These are phyloP conservation scores for Dittrichia graveolens DNA, from an alignment of 129 eudicot species.

Conservation along the genomic window DNA sequence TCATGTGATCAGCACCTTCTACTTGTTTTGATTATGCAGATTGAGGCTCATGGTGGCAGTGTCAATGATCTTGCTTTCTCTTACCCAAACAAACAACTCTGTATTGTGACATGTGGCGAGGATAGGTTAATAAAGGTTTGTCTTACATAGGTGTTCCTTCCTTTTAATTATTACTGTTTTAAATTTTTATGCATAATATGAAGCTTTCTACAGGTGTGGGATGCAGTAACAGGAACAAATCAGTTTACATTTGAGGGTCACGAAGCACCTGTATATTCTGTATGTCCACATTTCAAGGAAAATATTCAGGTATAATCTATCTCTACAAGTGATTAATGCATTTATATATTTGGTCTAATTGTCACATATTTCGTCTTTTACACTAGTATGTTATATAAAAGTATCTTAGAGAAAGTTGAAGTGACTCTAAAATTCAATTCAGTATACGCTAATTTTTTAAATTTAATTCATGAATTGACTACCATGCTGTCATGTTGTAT, in stretches of 20 bases:
- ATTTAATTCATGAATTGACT: neutral
- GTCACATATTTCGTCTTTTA: too few species aligned
- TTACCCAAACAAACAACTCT: conserved; percentile 77
- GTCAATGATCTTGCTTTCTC: conserved; percentile 91
- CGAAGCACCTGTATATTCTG: conserved; percentile 88
- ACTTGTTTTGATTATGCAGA: conserved; percentile 42
- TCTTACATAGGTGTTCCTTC: neutral
- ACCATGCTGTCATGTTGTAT: neutral
- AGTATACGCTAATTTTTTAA: neutral
- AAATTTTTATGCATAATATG: conserved; percentile 7
- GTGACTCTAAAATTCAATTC: too few species aligned
- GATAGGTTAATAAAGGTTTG: conserved; percentile 84
- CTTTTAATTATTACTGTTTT: neutral
- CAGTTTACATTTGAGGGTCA: conserved; percentile 84
- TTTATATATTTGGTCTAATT: too few species aligned
- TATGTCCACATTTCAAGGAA: conserved; percentile 89
- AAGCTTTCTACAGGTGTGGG: conserved; percentile 67
- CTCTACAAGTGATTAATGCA: neutral
- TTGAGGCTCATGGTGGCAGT: conserved; percentile 95
- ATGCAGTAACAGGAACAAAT: conserved; percentile 79
- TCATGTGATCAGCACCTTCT: neutral
- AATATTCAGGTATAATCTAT: conserved; percentile 59
- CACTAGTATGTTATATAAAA: too few species aligned
- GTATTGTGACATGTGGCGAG: conserved; percentile 88
- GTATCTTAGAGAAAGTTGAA: too few species aligned